Evolutionary conservation across 2,329 filamentous ascomycete species (phyloP), one percentile per base, ranked within the genome.

Genomic region (Metarhizium guizhouense): DNA sequence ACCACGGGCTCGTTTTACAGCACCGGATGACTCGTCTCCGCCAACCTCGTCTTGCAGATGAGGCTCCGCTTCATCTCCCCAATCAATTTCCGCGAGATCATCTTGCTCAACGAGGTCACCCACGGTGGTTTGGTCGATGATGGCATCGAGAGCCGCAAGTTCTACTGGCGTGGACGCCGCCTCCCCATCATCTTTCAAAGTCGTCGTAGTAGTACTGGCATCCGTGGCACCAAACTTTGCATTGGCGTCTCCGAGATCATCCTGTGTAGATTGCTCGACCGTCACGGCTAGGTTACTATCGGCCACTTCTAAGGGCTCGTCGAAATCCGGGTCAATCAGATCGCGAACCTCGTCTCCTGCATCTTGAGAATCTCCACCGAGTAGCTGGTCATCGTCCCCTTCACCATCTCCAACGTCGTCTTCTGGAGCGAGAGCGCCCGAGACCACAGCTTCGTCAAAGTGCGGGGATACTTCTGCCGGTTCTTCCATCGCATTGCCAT

Each of bases 151-250:
- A 5, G 32, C 45, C 5, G 18, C 47, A 11, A 38, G 8, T 32
- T 45, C 53, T 40, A 14, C 51, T 40, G 47, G 40, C 13, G 34
- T 53, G 29, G 36, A 38, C 54, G 29, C 65, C 70, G 67, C 67
- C 59, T 69, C 65, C 57, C 68, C 67, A 56, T 68, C 68, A 62
- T 69, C 70, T 56, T 61, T 52, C 16, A 51, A 8, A 13, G 51
- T 51, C 34, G 47, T 43, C 8, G 52, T 58, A 29, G 32, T 54
- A 10, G 54, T 56, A 20, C 48, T 56, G 7, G 29, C 52, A 45
- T 54, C 54, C 14, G 50, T 34, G 16, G 29, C 47, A 11, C 13
- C 45, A 18, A 48, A 38, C 4, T 29, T 29, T 14, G 40, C 53
- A 32, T 14, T 47, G 40, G n/a, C 20, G 13, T 54, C 40, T 4